Conservation (phyloP, 768 basidiomycete species). For the Leccinum obscurum region DNA sequence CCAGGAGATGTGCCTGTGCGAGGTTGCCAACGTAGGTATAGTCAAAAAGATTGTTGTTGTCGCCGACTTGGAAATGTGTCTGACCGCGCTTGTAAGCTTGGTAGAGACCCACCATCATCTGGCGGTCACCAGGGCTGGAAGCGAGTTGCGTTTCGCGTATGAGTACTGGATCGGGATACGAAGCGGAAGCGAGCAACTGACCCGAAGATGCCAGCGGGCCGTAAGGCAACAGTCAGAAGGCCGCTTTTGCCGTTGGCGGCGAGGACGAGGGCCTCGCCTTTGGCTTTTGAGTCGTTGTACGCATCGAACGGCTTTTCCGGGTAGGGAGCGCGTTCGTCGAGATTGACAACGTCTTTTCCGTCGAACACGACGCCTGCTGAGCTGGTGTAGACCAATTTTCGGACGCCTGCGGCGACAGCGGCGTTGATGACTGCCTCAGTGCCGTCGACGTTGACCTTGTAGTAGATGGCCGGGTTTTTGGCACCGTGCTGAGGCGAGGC, state of each 20-base stretch:
- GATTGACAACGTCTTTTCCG: slow-evolving; percentile 74
- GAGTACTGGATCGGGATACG: slow-evolving; percentile 2
- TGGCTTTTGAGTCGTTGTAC: slow-evolving; percentile 93
- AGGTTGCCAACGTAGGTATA: slow-evolving; percentile 98
- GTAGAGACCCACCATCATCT: slow-evolving; percentile 77
- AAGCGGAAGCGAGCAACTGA: slow-evolving; percentile 35
- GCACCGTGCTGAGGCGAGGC: slow-evolving; percentile 79
- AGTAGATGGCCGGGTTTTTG: slow-evolving; percentile 71
- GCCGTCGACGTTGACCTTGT: slow-evolving; percentile 93
- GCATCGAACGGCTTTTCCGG: slow-evolving; percentile 80
- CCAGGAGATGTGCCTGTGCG: slow-evolving; percentile 90
- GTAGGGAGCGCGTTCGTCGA: slow-evolving; percentile 82
- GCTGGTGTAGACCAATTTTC: slow-evolving; percentile 91
- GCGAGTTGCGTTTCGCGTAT: neutral
- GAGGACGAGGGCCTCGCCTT: slow-evolving; percentile 81
- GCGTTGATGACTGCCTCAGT: slow-evolving; percentile 84
- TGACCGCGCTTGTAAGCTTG: slow-evolving; percentile 78
- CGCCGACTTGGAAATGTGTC: slow-evolving; percentile 91
- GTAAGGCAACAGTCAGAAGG: slow-evolving; percentile 82
- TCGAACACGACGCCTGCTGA: slow-evolving; percentile 91
- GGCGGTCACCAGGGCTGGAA: slow-evolving; percentile 85
- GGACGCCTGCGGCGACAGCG: slow-evolving; percentile 67
- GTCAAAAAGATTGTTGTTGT: slow-evolving; percentile 92
- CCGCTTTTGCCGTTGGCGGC: slow-evolving; percentile 84
- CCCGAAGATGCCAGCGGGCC: slow-evolving; percentile 98